Evolutionary conservation across 305 asterid genomes (phyloP).

Genomic region (Fraxinus dipetala): DNA sequence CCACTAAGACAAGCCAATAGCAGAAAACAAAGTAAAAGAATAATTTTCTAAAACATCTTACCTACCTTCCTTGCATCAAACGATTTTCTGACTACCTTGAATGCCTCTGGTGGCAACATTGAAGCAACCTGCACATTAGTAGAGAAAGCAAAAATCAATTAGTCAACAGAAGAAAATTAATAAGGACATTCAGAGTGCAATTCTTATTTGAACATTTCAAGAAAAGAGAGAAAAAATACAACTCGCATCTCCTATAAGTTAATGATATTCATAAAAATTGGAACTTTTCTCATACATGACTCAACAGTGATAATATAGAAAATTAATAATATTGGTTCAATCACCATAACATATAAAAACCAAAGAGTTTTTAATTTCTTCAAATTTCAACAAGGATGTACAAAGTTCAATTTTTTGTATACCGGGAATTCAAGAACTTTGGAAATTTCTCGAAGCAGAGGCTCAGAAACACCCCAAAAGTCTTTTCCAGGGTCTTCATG

Average conservation of each 20-base stretch:
- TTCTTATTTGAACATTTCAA: background rate
- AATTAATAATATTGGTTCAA: slow-evolving; percentile 9
- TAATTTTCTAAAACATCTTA: background rate
- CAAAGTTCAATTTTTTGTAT: slow-evolving; percentile 17
- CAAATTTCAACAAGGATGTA: background rate
- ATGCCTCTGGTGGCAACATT: slow-evolving; percentile 88
- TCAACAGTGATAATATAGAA: background rate
- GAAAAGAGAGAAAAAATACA: background rate
- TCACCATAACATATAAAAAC: background rate
- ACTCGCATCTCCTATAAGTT: background rate
- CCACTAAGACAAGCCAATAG: background rate
- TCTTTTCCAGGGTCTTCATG: slow-evolving; percentile 93
- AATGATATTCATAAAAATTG: background rate
- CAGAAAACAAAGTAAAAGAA: background rate
- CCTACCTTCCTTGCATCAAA: slow-evolving; percentile 97
- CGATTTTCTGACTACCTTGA: slow-evolving; percentile 79
- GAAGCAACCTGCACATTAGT: slow-evolving; percentile 72
- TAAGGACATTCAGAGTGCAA: background rate
- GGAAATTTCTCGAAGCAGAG: slow-evolving; percentile 72
- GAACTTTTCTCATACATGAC: background rate
- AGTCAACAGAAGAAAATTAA: background rate
- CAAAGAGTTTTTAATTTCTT: background rate
- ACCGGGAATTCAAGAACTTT: slow-evolving; percentile 93
- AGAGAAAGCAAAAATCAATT: slow-evolving; percentile 1
- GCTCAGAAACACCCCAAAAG: slow-evolving; percentile 61